Percentiles rank a stretch among this genome's conserved stretches.
Evolutionary conservation across 768 basidiomycete genomes (phyloP).

Genomic region (Calocybe indica): DNA sequence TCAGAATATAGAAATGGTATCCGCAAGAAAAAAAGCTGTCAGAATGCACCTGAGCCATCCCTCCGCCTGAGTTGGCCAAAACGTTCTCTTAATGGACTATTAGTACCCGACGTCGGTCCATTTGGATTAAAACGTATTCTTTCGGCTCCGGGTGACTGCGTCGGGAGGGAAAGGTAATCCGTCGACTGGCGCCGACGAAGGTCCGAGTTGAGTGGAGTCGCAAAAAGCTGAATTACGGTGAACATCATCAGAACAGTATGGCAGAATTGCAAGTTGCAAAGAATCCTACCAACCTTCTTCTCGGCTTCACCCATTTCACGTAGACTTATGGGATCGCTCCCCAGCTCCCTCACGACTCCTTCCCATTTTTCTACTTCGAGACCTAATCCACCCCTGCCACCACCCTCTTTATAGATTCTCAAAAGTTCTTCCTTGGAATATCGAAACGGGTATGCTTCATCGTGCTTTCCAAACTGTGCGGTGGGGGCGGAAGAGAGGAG

Average conservation of each 20-base stretch:
- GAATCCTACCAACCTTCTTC: conserved; percentile 65
- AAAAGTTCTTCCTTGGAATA: conserved; percentile 85
- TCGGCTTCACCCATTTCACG: conserved; percentile 79
- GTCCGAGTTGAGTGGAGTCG: conserved; percentile 81
- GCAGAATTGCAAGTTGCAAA: conserved; percentile 12
- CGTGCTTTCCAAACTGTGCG: conserved; percentile 46
- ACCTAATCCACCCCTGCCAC: conserved; percentile 66
- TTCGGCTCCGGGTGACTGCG: conserved; percentile 43
- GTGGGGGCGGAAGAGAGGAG: conserved; percentile 53
- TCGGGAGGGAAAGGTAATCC: conserved; percentile 59
- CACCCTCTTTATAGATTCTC: conserved; percentile 76
- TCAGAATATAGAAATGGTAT: conserved; percentile 8
- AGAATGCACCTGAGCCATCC: conserved; percentile 50
- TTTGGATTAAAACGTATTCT: conserved; percentile 52
- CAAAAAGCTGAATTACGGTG: conserved; percentile 55
- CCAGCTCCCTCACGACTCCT: conserved; percentile 76
- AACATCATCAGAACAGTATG: conserved; percentile 17
- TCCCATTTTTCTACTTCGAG: conserved; percentile 88
- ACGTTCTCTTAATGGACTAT: conserved; percentile 61
- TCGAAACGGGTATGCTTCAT: conserved; percentile 73
- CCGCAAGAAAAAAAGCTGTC: conserved; percentile 1
- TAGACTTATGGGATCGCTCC: conserved; percentile 64
- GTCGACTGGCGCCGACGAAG: conserved; percentile 80
- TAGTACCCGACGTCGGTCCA: conserved; percentile 32
- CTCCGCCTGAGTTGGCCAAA: conserved; percentile 60